phyloP scores from a whole-genome alignment of 768 basidiomycete genomes.

The Lentinula boryana region DNA sequence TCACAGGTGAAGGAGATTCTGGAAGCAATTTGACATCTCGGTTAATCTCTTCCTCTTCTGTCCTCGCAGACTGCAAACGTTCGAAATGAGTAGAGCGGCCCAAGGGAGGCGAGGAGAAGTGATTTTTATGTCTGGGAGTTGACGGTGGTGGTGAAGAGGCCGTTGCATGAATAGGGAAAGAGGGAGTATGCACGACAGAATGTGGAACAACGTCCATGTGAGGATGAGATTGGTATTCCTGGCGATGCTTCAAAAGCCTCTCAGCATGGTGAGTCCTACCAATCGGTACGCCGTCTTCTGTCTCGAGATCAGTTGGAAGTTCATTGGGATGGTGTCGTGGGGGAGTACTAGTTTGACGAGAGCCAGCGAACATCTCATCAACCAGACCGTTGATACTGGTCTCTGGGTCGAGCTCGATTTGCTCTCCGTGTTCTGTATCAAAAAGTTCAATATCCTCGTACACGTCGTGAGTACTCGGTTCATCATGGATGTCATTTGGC shows the following conservation, averaged over 20 bases:
- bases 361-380: slow-evolving; percentile 54
- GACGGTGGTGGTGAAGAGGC: slow-evolving; percentile 16
- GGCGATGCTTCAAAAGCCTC: slow-evolving; percentile 38
- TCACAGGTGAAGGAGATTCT: slow-evolving; percentile 40
- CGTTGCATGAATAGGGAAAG: slow-evolving; percentile 9
- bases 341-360: slow-evolving; percentile 35
- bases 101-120: slow-evolving; percentile 20
- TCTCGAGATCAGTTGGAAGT: slow-evolving; percentile 52
- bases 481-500: slow-evolving; percentile 17
- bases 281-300: slow-evolving; percentile 58
- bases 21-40: slow-evolving; percentile 38
- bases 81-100: slow-evolving; percentile 35
- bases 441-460: slow-evolving; percentile 40
- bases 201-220: slow-evolving; percentile 22
- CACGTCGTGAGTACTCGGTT: slow-evolving; percentile 26
- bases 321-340: slow-evolving; percentile 30
- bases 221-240: slow-evolving; percentile 23
- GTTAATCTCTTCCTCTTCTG: slow-evolving; percentile 24
- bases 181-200: slow-evolving; percentile 1
- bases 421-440: slow-evolving; percentile 29
- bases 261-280: slow-evolving; percentile 60
- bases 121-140: slow-evolving; percentile 9
- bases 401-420: slow-evolving; percentile 36
- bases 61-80: slow-evolving; percentile 19
- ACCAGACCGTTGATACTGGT: slow-evolving; percentile 68